These are phyloP conservation scores for Psilocybe sp. DNA, from an alignment of 768 basidiomycete species.

Conservation along the genomic window DNA sequence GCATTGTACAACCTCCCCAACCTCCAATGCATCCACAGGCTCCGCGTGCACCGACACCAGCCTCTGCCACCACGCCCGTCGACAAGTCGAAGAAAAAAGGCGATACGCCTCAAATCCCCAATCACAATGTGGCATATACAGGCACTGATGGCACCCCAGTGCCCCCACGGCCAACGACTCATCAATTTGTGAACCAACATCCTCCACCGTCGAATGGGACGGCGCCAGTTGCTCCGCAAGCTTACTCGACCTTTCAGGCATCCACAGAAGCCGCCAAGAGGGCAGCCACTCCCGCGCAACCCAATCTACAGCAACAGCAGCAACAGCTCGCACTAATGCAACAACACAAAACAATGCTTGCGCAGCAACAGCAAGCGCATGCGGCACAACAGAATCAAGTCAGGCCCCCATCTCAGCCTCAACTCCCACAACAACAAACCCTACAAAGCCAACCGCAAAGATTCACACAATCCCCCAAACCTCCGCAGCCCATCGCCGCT, in stretches of 20 bases:
- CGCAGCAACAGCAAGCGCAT: conserved; percentile 9
- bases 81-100: conserved; percentile 21
- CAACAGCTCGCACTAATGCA: conserved; percentile 9
- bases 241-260: conserved; percentile 33
- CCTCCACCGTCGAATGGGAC: conserved; percentile 24
- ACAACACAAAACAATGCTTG: conserved; percentile 9
- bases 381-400: conserved; percentile 11
- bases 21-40: conserved; percentile 19
- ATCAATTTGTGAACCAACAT: conserved; percentile 34
- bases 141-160: conserved; percentile 32
- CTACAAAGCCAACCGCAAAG: conserved; percentile 3
- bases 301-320: conserved; percentile 8
- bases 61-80: conserved; percentile 24
- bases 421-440: conserved; percentile 10
- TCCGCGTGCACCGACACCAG: conserved; percentile 26
- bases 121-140: conserved; percentile 22
- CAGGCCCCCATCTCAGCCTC: conserved; percentile 15
- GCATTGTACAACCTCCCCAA: conserved; percentile 15
- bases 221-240: conserved; percentile 24
- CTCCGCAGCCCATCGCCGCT: conserved; percentile 5
- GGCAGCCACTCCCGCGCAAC: conserved; percentile 33
- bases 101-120: conserved; percentile 25
- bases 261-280: conserved; percentile 34
- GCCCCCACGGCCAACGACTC: conserved; percentile 25
- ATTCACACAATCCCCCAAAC: conserved; percentile 15